Evolutionary conservation across 331 rosid genomes (phyloP).

Genomic region (Acacia concinna): DNA sequence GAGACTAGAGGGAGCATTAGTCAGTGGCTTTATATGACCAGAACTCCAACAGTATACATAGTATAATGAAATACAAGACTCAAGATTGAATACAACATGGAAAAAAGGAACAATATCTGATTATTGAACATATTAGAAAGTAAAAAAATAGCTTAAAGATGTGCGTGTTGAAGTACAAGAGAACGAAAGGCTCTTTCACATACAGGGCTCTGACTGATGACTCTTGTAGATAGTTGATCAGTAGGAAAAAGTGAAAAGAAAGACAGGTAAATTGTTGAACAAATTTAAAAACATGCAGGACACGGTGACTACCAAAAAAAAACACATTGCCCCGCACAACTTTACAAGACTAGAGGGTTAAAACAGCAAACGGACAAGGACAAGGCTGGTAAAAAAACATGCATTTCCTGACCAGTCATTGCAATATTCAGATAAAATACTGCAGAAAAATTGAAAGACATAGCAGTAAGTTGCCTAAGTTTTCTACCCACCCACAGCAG

Average conservation of each 20-base stretch:
- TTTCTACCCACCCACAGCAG: slow-evolving; percentile 59
- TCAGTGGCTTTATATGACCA: neutral
- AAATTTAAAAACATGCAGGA: slow-evolving; percentile 50
- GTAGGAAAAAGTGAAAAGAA: slow-evolving; percentile 33
- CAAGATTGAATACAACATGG: neutral
- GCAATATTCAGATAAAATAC: slow-evolving; percentile 34
- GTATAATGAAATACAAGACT: neutral
- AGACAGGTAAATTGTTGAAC: slow-evolving; percentile 24
- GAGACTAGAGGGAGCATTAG: neutral
- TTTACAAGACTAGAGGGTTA: slow-evolving; percentile 28
- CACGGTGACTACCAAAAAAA: slow-evolving; percentile 45
- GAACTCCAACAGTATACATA: neutral
- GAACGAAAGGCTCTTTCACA: slow-evolving; percentile 27
- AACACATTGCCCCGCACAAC: slow-evolving; percentile 49
- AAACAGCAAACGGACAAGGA: slow-evolving; percentile 27
- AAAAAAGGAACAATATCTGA: neutral
- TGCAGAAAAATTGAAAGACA: slow-evolving; percentile 28
- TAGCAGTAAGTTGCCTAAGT: slow-evolving; percentile 24
- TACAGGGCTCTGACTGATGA: slow-evolving; percentile 17
- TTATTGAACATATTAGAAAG: neutral
- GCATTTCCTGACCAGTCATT: slow-evolving; percentile 4
- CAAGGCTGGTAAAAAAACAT: slow-evolving; percentile 26
- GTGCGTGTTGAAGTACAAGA: neutral
- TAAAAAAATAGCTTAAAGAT: neutral
- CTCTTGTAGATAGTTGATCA: slow-evolving; percentile 34